Base-by-base conservation (phyloP, 139 green algal species). In the Trebouxia sp. region DNA sequence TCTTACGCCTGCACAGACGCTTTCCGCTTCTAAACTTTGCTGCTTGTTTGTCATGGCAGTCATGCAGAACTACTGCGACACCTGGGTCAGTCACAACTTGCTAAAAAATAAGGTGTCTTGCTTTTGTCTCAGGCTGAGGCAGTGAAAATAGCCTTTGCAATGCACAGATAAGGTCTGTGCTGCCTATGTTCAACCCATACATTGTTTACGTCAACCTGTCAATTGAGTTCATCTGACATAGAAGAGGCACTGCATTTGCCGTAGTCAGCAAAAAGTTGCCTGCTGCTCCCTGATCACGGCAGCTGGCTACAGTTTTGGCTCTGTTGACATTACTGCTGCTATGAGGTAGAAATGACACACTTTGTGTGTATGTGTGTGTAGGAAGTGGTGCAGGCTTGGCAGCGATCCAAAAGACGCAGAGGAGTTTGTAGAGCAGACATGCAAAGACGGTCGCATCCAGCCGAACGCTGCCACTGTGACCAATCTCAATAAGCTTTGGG, bases 351-450 rank as follows among this genome's bases (percentile, higher is more conserved):
- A n/a, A n/a, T n/a, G n/a, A n/a, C n/a, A n/a, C n/a, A n/a, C n/a
- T n/a, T n/a, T n/a, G n/a, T n/a, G n/a, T n/a, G n/a, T n/a, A 56
- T 15, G 20, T 11, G 11, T 47, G 17, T 79, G 74, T 28, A 79
- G 74, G 74, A 79, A 65, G 26, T 47, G 30, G 47, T 79, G 74
- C 30, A 65, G 32, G 45, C 47, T 79, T 30, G 74, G 42, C 42
- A 55, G 42, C 22, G 47, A 79, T 26, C 74, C 74, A 30, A 42
- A 55, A 15, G 74, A 79, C 20, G 74, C 74, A 12, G 74, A 79
- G 32, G 74, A 65, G 30, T 55, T 79, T 53, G 74, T 79, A n/a
- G 47, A 79, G 8, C n/a, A 62, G n/a, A 47, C 74, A 24, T 79
- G 74, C 43, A 43, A 79, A 47, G 28, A 65, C 24, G 42, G 74